Base-by-base conservation (phyloP, 352 stramenopile species). In the Phytophthora constricta region DNA sequence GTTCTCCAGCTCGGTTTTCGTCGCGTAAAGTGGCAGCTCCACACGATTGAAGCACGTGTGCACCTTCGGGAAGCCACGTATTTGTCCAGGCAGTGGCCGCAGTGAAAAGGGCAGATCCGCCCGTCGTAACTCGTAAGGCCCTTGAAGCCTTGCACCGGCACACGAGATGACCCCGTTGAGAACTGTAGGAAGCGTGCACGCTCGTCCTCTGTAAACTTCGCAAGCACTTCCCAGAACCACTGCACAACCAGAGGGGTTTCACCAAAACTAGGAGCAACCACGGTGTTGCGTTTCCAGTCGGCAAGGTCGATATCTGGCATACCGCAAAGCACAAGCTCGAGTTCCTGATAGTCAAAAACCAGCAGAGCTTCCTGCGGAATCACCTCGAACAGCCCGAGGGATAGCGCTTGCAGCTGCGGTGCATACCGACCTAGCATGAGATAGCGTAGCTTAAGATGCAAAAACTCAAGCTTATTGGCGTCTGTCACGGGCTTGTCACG, bases 311-410 rank as follows among this genome's bases (percentile, higher is more conserved):
- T 95, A 62, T 92, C 79, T 2, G 82, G 80, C n/a, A 97, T 57
- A 0, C 87, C 87, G 34, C 84, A 91, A n/a, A 95, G 69, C 39
- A 95, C 80, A 39, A 95, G 79, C 72, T 95, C 86, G 27, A 99
- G 79, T 76, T 99, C 97, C 74, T 99, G 97, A 73, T 98, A 99
- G 79, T 99, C 97, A 76, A 99, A 99, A 1, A 99, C 89, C 43
- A 97, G 96, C 25, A 99, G 77, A 9, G 98, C 86, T 54, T 98
- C 89, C 58, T 98, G 95, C 2, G 97, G 97, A 34, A 99, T 90
- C 8, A 99, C 91, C 69, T 99, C 97, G 70, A 98, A 99, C 61
- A 99, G 95, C 4, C 98, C 87, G n/a, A 86, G 68, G 11, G 84
- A 87, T 3, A 95, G 48, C 16, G 82, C 97, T 49, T 93, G 93